Evolutionary conservation across 768 basidiomycete genomes (phyloP), one percentile per base, ranked within the genome.

Genomic region (Xanthoconium purpureum): DNA sequence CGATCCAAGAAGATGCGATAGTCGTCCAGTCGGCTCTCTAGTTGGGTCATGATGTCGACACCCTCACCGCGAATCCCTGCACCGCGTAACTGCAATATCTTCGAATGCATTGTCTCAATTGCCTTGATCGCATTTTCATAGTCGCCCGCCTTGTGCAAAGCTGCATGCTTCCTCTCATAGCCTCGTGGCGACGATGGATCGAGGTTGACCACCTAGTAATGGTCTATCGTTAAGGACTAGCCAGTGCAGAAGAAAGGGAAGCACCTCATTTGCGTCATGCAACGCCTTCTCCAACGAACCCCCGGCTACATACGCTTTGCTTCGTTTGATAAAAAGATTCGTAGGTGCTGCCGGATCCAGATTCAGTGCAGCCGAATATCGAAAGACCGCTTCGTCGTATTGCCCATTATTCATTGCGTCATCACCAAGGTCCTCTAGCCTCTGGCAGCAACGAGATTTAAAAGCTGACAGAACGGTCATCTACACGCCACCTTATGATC

Each of bases 1-100:
- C 76, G 72, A 56, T 82, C 79, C 7, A 84, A 74, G 62, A 87
- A 86, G 1, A 66, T 66, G 38, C 84, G 80, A 37, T 79, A 78
- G 42, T 72, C 69, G 60, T 80, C 78, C 45, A 89, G 71, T 64
- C 83, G 80, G 3, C 66, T 69, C 55, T 82, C 80, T 70, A 84
- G 69, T 24, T 61, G 64, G n/a, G n/a, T n/a, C 32, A 33, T 14
- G 36, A 15, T 37, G 36, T 37, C 14, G 14, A 37, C 13, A 12
- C 36, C 36, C 42, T 43, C 42, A 43, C 42, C 18, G 17, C 42
- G 42, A 43, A 43, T 24, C 6, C 14, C 20, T 13, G 42, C 20
- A 43, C 24, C 20, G 20, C 20, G 13, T 24, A 20, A 43, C 12
- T 24, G 8, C 5, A 20, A 10, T 12, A 43, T 24, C 20, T 43